Conservation (phyloP, 768 basidiomycete species). For the Boletus reticuloceps region DNA sequence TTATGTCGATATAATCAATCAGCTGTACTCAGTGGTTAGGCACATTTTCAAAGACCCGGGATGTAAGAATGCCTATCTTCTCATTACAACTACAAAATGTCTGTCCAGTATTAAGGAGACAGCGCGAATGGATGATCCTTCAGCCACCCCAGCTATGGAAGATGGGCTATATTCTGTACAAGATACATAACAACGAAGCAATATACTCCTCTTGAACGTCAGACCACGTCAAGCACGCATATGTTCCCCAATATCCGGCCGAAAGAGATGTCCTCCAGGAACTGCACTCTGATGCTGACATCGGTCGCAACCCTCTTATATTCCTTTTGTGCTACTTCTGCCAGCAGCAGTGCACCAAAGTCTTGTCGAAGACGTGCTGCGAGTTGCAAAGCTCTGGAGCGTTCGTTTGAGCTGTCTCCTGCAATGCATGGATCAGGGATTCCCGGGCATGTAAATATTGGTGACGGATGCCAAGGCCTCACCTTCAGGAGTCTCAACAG, state of each 20-base stretch:
- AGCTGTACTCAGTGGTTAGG: too few relatives aligned
- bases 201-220: not conserved
- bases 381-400: not conserved
- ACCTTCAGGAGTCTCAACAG: not conserved
- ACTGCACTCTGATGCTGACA: not conserved
- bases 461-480: too few relatives aligned
- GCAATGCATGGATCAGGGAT: not conserved
- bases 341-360: not conserved
- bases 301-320: not conserved
- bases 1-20: too few relatives aligned
- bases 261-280: not conserved
- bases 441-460: too few relatives aligned
- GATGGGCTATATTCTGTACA: too few relatives aligned
- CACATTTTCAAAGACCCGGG: too few relatives aligned
- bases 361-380: not conserved
- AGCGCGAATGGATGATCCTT: too few relatives aligned
- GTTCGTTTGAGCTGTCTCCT: not conserved
- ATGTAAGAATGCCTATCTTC: too few relatives aligned
- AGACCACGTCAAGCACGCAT: not conserved
- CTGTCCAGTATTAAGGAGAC: too few relatives aligned
- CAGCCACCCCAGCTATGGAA: too few relatives aligned
- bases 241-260: not conserved
- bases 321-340: not conserved
- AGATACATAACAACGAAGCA: too few relatives aligned
- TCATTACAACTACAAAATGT: too few relatives aligned